Percentiles rank a stretch among this genome's conserved stretches.
Conservation (phyloP, 805 yeast genomes). For the Candida xyloterini region DNA sequence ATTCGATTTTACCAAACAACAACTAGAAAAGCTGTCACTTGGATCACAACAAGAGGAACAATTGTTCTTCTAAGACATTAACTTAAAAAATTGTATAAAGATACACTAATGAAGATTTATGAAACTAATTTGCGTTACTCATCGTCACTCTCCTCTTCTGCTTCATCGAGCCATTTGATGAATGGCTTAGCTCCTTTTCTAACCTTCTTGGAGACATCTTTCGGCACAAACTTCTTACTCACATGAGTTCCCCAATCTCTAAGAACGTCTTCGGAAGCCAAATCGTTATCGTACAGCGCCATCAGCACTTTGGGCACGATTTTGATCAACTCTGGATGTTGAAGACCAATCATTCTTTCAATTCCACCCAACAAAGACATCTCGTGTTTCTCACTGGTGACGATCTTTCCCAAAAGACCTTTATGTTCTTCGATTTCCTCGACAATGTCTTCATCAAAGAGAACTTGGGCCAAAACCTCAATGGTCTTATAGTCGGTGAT, state of each 20-base stretch:
- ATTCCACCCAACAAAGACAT: constrained; percentile 92
- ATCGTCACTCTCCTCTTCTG: constrained; percentile 66
- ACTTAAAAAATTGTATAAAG: not conserved
- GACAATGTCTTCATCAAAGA: constrained; percentile 76
- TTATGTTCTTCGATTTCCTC: constrained; percentile 71
- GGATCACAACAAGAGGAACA: constrained; percentile 14
- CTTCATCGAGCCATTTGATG: constrained; percentile 90
- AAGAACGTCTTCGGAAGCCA: constrained; percentile 79
- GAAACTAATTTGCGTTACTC: constrained; percentile 11
- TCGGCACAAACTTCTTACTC: constrained; percentile 89
- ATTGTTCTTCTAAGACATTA: constrained; percentile 13
- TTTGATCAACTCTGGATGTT: constrained; percentile 65
- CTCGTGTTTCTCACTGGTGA: constrained; percentile 68
- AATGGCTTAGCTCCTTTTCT: constrained; percentile 96
- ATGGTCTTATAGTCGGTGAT: constrained; percentile 70
- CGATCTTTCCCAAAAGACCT: constrained; percentile 78
- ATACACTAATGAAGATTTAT: constrained; percentile 5
- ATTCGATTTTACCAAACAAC: constrained; percentile 30
- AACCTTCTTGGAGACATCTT: constrained; percentile 87
- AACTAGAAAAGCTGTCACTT: constrained; percentile 28
- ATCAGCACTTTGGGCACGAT: constrained; percentile 78
- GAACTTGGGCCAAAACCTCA: constrained; percentile 87
- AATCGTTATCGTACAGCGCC: constrained; percentile 77
- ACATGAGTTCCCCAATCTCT: constrained; percentile 86
- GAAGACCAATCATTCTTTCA: constrained; percentile 87